Conservation (phyloP, 139 green algal genomes). For the Gonium pectorale region DNA sequence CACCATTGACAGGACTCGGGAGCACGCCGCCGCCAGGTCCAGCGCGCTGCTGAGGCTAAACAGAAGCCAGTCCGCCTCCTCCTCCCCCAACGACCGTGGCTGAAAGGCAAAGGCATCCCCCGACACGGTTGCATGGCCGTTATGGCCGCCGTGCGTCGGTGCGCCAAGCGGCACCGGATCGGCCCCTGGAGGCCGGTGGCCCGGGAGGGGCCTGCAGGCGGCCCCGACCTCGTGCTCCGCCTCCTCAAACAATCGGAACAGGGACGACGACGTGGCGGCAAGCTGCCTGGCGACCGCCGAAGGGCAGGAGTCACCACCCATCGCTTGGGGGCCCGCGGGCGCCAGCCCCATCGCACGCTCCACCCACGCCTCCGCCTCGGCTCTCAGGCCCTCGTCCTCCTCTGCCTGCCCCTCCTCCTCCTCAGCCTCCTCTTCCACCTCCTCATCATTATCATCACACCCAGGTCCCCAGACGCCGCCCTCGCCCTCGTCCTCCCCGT, state of each 20-base stretch:
- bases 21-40: slow-evolving; percentile 15
- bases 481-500: not conserved
- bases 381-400: not conserved
- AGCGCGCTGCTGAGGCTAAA: not conserved
- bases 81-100: no score
- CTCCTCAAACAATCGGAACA: not conserved
- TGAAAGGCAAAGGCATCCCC: no score
- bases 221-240: not conserved
- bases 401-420: not conserved
- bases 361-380: not conserved
- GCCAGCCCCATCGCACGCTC: no score
- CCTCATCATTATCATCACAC: no score
- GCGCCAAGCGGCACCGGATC: not conserved
- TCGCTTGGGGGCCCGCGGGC: not conserved
- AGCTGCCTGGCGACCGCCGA: not conserved
- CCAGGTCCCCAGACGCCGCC: no score
- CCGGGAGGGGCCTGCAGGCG: not conserved
- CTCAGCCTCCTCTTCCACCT: not conserved
- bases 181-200: not conserved
- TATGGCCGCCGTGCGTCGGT: not conserved
- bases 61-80: not conserved
- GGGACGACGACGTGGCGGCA: not conserved
- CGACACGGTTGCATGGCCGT: no score
- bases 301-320: not conserved
- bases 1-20: not conserved